Conservation (phyloP, 2,329 filamentous ascomycete genomes). For the Pseudogymnoascus destructans region DNA sequence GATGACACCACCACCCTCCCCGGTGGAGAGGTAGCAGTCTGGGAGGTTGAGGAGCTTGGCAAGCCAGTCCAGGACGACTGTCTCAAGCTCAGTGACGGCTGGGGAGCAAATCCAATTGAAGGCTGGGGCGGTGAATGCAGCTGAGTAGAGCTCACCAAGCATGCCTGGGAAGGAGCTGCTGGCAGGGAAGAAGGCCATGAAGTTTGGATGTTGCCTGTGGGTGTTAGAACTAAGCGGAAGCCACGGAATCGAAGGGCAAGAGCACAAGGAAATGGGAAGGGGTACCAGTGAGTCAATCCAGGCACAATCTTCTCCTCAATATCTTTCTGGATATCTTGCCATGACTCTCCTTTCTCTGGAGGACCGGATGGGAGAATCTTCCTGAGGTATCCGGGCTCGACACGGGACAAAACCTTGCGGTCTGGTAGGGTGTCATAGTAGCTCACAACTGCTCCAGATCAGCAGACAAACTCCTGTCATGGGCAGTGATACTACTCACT, state of each 20-base stretch:
- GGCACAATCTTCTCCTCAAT: conserved; percentile 80
- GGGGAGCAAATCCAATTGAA: conserved; percentile 98
- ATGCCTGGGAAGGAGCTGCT: conserved; percentile 71
- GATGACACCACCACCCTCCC: conserved; percentile 77
- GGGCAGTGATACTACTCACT: conserved; percentile 41
- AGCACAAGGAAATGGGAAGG: background rate
- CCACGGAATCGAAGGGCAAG: background rate
- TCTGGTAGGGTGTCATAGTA: conserved; percentile 68
- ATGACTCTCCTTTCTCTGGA: conserved; percentile 56
- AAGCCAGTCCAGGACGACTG: conserved; percentile 84
- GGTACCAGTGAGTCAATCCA: conserved; percentile 73
- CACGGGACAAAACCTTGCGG: conserved; percentile 60
- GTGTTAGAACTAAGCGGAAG: conserved; percentile 3
- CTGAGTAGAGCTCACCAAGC: conserved; percentile 83
- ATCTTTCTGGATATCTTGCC: conserved; percentile 69
- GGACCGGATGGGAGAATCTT: conserved; percentile 58
- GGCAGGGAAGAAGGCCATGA: conserved; percentile 91
- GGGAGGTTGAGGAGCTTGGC: conserved; percentile 64
- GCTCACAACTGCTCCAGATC: conserved; percentile 50
- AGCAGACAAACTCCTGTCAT: conserved; percentile 12
- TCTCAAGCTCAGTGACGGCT: conserved; percentile 86
- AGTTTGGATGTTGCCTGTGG: conserved; percentile 67
- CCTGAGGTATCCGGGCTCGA: conserved; percentile 75
- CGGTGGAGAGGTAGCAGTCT: conserved; percentile 57
- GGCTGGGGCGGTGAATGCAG: conserved; percentile 75